A percentile compares a stretch with the other conserved stretches of the same genome.
Conservation (phyloP, 441 rosid species). For the Sinapis alba region DNA sequence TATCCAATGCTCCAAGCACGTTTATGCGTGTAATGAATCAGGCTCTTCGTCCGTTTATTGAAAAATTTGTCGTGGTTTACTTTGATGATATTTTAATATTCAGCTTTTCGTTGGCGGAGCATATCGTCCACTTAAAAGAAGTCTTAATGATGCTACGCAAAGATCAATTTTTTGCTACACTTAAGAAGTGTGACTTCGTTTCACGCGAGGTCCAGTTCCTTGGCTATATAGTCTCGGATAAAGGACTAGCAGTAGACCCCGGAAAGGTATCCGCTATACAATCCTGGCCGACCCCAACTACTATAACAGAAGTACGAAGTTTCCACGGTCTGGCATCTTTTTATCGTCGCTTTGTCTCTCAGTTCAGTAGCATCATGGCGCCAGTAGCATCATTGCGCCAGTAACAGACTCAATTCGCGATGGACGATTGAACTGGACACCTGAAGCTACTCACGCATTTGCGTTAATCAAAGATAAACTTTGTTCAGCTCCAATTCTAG, state of each 20-base stretch:
- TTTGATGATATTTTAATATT: too few relatives aligned
- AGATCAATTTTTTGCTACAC: background rate
- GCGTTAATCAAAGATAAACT: background rate
- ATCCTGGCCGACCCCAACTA: background rate
- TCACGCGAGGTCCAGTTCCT: background rate
- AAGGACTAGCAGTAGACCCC: background rate
- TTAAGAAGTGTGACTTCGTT: background rate
- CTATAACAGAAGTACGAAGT: background rate
- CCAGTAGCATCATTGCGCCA: background rate
- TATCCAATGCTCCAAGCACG: too few relatives aligned
- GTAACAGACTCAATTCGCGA: background rate
- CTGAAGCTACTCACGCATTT: background rate
- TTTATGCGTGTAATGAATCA: too few relatives aligned
- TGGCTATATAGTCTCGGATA: background rate
- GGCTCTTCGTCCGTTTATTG: too few relatives aligned
- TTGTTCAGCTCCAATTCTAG: background rate
- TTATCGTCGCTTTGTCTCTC: background rate
- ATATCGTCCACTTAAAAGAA: background rate
- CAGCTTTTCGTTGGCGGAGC: background rate
- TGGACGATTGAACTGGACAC: background rate
- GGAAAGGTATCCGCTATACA: background rate
- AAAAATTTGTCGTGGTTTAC: too few relatives aligned
- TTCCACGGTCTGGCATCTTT: background rate
- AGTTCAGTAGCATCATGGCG: background rate
- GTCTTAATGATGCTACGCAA: background rate